Conservation (phyloP, 352 stramenopile genomes). For the Stramenopiles sp. region DNA sequence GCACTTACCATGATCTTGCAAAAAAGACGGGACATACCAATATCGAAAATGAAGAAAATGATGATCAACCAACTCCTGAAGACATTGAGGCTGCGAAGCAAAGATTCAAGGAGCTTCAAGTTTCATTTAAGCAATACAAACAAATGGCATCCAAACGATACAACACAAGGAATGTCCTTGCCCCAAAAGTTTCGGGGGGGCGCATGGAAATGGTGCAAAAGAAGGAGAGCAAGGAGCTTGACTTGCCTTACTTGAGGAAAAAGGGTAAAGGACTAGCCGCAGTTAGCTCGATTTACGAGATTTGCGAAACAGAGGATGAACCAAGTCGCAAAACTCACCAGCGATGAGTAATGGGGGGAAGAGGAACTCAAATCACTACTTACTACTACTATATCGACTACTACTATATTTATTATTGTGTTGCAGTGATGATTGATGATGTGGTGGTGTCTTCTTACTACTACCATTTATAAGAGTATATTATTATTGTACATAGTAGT, state of each 20-base stretch:
- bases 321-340: not conserved
- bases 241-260: constrained; percentile 1
- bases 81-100: not conserved
- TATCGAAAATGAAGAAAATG: not conserved
- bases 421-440: too few species aligned
- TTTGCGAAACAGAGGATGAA: not conserved
- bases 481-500: too few species aligned
- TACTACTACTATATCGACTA: too few species aligned
- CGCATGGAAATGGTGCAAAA: not conserved
- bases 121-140: constrained; percentile 6
- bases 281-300: not conserved
- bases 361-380: too few species aligned
- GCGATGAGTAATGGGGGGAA: not conserved
- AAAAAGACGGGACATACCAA: not conserved
- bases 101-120: not conserved
- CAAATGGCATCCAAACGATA: constrained; percentile 9
- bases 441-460: too few species aligned
- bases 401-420: too few species aligned
- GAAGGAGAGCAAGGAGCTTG: not conserved
- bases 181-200: not conserved
- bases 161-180: not conserved
- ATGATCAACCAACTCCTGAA: not conserved
- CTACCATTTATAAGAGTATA: too few species aligned
- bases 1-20: not conserved
- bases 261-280: not conserved